phyloP scores from a whole-genome alignment of 225 moss, liverwort and hornwort genomes.

The Takakia lepidozioides region DNA sequence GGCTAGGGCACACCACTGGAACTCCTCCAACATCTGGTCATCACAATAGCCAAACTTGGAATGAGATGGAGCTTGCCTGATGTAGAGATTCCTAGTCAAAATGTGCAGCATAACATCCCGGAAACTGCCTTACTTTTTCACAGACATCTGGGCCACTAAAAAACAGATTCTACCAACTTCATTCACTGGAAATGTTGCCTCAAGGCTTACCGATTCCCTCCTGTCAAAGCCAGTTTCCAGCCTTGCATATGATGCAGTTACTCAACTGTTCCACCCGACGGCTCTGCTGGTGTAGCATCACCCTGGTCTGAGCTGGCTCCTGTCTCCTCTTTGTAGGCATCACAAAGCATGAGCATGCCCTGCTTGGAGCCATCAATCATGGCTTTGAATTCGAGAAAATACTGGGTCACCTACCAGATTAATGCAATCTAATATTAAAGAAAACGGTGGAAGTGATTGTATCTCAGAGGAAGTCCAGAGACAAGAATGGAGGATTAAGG shows the following conservation, averaged over 20 bases:
- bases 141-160: no score
- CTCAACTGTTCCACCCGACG: constrained; percentile 89
- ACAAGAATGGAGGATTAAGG: no score
- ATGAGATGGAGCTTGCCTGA: constrained; percentile 13
- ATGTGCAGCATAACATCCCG: no score
- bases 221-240: no score
- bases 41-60: no score
- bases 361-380: constrained; percentile 88
- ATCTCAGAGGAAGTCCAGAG: no score
- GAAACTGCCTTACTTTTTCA: no score
- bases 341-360: constrained; percentile 34
- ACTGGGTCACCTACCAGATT: constrained; percentile 43
- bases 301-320: constrained; percentile 63
- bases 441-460: no score
- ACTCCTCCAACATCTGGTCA: no score
- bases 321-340: constrained; percentile 51
- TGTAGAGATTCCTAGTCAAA: constrained; percentile 30
- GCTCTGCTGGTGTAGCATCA: constrained; percentile 72
- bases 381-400: constrained; percentile 93
- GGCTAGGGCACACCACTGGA: no score
- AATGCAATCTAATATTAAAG: no score
- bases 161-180: constrained; percentile 28
- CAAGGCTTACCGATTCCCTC: constrained; percentile 27
- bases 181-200: constrained; percentile 15
- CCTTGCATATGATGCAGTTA: constrained; percentile 34